Base-by-base conservation (phyloP, 2,329 filamentous ascomycete species). In the Fusarium irregulare region DNA sequence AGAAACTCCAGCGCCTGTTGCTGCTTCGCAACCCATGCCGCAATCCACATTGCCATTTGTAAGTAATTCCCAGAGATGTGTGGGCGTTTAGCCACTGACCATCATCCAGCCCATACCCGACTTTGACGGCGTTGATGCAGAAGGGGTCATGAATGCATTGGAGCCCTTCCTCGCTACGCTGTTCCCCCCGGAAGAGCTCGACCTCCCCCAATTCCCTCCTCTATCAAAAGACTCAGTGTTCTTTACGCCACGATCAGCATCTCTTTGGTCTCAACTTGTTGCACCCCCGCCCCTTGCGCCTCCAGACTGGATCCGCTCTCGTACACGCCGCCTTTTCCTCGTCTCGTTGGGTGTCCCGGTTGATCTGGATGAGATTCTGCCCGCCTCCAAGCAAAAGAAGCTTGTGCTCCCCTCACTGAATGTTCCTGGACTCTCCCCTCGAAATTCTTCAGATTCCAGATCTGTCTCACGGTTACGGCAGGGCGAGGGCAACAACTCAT, bases 341-440 rank as follows among this genome's bases (percentile, higher is more conserved):
- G 94, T 99, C 56, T 98, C 94, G 2, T 88, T 99, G 0, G 96
- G 96, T 20, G 96, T 99, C 0, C 96, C 96, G 3, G 93, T 99
- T 46, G 96, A 99, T 76, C 86, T 99, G 0, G 96, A 99, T 80
- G 96, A 99, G 82, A 98, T 99, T 58, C 88, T 99, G 10, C 96
- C 96, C 1, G 94, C 95, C 0, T 97, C 93, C 14, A 98, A 98
- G 80, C 96, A 99, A 79, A 98, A 98, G 86, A 98, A 98, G 78
- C 90, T 99, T 20, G 88, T 99, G 7, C 87, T 99, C 3, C 96
- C 96, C 0, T 97, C 94, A 8, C 90, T 96, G 20, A 97, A 93
- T 32, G 89, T 94, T 34, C 86, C 81, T 51, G 86, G 80, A 65
- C 85, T 79, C 55, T 91, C 83, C 27, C 85, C 83, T 34, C 83